Base-by-base conservation (phyloP, 306 rosid genomes). In the Urtica urens region DNA sequence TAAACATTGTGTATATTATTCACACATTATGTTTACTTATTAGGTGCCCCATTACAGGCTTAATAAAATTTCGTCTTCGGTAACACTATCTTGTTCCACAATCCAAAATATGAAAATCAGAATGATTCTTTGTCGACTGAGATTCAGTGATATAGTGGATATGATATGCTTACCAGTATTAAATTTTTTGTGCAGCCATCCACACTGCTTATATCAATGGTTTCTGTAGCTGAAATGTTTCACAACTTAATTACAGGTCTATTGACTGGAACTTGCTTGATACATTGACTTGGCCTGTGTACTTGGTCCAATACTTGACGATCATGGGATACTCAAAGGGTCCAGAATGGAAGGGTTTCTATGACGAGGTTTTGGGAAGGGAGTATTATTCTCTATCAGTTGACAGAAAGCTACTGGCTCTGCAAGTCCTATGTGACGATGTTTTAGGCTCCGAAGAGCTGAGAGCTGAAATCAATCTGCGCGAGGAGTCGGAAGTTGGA, bases 201-300 rank as follows among this genome's bases (percentile, higher is more conserved):
- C n/a, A n/a, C n/a, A n/a, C n/a, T n/a, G n/a, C n/a, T n/a, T n/a
- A n/a, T 31, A 31, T 7, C 10, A 31, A 31, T 31, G 37, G 37
- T 7, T 31, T 13, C 13, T 31, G 37, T 31, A 7, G 13, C 7
- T 31, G 37, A 31, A 13, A 7, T 35, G n/a, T 10, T 35, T 35
- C n/a, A 35, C 40, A 2, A 35, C 11, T 35, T 35, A 9, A 10
- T 35, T 67, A 46, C 73, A 90, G 99, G 83, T 73, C 72, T 74
- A 58, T 63, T 20, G 93, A 92, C 38, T 85, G 99, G 96, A 63
- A 68, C 76, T 73, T 92, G 68, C 78, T 92, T 2, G 99, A 92
- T 72, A 39, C 77, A 26, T 51, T 92, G 67, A 92, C 99, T 17
- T 92, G 99, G 99, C 80, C 99, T 27, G 83, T 67, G 54, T 92